Base-by-base conservation (phyloP, 1,284 basidiomycete genomes). In the Boletellus deceptivus region DNA sequence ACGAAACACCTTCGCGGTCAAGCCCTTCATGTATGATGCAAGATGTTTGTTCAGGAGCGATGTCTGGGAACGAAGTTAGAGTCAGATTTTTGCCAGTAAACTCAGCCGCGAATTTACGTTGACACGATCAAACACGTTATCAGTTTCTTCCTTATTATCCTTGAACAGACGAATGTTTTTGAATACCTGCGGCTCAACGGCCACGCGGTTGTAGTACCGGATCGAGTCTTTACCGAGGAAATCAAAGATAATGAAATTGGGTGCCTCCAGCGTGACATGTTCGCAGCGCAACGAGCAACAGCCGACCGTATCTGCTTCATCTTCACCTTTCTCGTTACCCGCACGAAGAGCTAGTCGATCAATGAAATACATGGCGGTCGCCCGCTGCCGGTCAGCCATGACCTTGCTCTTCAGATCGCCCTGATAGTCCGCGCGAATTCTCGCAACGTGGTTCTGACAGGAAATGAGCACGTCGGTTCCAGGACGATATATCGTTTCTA, bases 201-300 rank as follows among this genome's bases (percentile, higher is more conserved):
- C 75, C 48, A 96, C 91, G 53, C 85, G 84, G 65, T 96, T 93
- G 70, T 91, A 92, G 74, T 95, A 98, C 40, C 95, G 83, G 67
- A 98, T 98, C 48, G 93, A 97, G 68, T 98, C 94, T 77, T 98
- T 98, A 72, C 94, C 94, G 51, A 98, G 77, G 75, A 98, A 98
- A 71, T 98, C 94, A 71, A 98, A 95, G 53, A 91, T 77, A 65
- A 98, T 84, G 63, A 79, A 82, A 73, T 90, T 86, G 9, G 93
- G 93, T 11, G 86, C 84, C 61, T 90, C 83, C 47, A 97, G 76
- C 4, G 93, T 97, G 63, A 98, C 86, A 69, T 98, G 94, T 69
- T 98, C 93, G 69, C 88, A 94, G 22, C 93, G 91, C 46, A 98
- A 73, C 14, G 94, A 97, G 70, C 94, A 98, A 73, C 95, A 98